phyloP scores from a whole-genome alignment of 2,329 filamentous ascomycete genomes.

The Pseudogymnoascus destructans region DNA sequence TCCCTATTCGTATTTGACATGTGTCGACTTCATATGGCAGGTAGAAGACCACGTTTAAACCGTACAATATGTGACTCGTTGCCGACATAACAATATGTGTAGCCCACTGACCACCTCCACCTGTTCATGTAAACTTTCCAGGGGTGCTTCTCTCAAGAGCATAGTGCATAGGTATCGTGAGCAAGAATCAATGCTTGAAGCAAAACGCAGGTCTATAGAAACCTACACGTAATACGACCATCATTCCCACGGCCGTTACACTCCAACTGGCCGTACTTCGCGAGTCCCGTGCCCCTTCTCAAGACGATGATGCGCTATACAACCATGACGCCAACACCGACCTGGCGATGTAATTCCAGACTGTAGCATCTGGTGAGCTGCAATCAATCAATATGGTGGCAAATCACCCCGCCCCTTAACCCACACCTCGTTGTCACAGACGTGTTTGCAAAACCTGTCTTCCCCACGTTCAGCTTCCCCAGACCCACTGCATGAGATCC shows the following conservation, averaged over 20 bases:
- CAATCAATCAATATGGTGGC: constrained; percentile 3
- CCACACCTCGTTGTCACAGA: not conserved
- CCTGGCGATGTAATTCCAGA: not conserved
- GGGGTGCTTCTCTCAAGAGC: not conserved
- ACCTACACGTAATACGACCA: not conserved
- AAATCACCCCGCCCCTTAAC: constrained; percentile 3
- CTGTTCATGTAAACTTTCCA: not conserved
- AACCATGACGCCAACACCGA: not conserved
- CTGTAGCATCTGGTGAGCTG: not conserved
- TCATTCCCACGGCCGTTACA: not conserved
- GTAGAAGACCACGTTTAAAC: not conserved
- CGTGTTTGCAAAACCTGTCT: not conserved
- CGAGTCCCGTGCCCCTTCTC: not conserved
- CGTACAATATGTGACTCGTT: not conserved
- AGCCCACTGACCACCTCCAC: not conserved
- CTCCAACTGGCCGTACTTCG: not conserved
- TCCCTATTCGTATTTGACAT: not conserved
- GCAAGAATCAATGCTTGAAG: not conserved
- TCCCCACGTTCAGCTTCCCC: not conserved
- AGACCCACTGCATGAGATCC: not conserved
- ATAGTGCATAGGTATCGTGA: not conserved
- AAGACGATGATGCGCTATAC: not conserved
- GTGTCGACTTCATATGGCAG: not conserved
- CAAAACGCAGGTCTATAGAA: not conserved
- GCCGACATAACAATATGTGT: not conserved